Conservation (phyloP, 1,139 yeast genomes). For the Arxiozyma bovina region DNA sequence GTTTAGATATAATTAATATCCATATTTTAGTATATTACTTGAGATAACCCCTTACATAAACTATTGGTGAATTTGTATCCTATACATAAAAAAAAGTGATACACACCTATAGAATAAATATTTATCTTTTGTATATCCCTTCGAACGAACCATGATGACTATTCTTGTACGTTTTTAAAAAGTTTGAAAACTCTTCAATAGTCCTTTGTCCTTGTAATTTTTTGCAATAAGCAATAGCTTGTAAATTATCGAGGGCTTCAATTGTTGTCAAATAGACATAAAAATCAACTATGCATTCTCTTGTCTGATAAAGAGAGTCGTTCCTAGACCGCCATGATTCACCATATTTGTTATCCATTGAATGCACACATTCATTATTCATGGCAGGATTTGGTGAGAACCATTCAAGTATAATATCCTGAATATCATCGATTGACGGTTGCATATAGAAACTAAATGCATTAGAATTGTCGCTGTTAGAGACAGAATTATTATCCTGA, state of each 20-base stretch:
- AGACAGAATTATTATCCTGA: background rate
- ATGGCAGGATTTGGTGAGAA: slow-evolving; percentile 27
- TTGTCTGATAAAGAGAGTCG: slow-evolving; percentile 20
- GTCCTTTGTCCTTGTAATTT: slow-evolving; percentile 7
- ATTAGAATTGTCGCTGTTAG: background rate
- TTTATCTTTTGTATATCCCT: slow-evolving; percentile 10
- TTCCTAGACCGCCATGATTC: slow-evolving; percentile 24
- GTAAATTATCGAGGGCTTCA: slow-evolving; percentile 16
- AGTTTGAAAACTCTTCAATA: slow-evolving; percentile 14
- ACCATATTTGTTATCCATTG: slow-evolving; percentile 26
- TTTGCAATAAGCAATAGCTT: slow-evolving; percentile 25
- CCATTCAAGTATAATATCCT: slow-evolving; percentile 28
- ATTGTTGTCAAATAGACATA: slow-evolving; percentile 26
- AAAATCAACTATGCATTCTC: slow-evolving; percentile 27
- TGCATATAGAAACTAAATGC: slow-evolving; percentile 13
- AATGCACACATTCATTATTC: slow-evolving; percentile 25
- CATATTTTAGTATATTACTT: too few relatives aligned
- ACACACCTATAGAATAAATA: background rate
- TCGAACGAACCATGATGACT: slow-evolving; percentile 16
- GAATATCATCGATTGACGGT: slow-evolving; percentile 16
- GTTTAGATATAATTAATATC: too few relatives aligned
- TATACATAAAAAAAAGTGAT: background rate
- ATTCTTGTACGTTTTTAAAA: slow-evolving; percentile 21
- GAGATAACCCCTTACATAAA: too few relatives aligned
- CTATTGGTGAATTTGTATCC: too few relatives aligned